Evolutionary conservation across 2,329 filamentous ascomycete genomes (phyloP).

Genomic region (Phaeosphaeria sp.): DNA sequence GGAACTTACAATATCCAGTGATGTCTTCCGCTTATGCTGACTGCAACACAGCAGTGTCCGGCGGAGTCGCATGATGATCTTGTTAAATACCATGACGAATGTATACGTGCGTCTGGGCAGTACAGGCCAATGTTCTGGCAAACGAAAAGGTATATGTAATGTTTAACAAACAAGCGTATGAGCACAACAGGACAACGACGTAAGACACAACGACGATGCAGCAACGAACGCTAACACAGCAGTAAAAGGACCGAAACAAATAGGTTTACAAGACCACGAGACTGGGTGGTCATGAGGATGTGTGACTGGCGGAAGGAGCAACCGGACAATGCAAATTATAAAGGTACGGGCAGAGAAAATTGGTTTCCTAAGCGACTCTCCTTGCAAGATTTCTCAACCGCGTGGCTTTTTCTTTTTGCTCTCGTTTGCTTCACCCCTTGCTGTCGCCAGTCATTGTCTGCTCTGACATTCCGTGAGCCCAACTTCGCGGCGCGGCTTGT

Average conservation of each 20-base stretch:
- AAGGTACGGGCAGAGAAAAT: slow-evolving; percentile 16
- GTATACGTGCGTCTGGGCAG: neutral
- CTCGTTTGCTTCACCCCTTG: slow-evolving; percentile 39
- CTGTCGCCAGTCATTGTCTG: slow-evolving; percentile 29
- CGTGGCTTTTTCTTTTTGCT: slow-evolving; percentile 8
- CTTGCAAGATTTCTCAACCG: slow-evolving; percentile 17
- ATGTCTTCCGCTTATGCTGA: slow-evolving; percentile 24
- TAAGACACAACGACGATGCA: neutral
- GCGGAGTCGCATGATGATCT: slow-evolving; percentile 26
- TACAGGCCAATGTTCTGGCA: neutral
- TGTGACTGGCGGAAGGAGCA: neutral
- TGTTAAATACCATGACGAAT: slow-evolving; percentile 31
- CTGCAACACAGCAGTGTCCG: slow-evolving; percentile 35
- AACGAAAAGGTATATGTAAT: slow-evolving; percentile 6
- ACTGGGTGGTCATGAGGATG: neutral
- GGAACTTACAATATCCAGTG: slow-evolving; percentile 29
- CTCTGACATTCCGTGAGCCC: slow-evolving; percentile 35
- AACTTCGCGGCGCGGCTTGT: neutral
- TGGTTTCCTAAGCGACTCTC: slow-evolving; percentile 29
- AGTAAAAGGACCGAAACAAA: slow-evolving; percentile 1
- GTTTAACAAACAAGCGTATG: slow-evolving; percentile 13
- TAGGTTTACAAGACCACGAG: neutral
- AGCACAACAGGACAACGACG: neutral
- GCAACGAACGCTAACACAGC: neutral
- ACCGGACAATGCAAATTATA: slow-evolving; percentile 6